phyloP scores from a whole-genome alignment of 2,329 filamentous ascomycete species.

The Didymella sp. region DNA sequence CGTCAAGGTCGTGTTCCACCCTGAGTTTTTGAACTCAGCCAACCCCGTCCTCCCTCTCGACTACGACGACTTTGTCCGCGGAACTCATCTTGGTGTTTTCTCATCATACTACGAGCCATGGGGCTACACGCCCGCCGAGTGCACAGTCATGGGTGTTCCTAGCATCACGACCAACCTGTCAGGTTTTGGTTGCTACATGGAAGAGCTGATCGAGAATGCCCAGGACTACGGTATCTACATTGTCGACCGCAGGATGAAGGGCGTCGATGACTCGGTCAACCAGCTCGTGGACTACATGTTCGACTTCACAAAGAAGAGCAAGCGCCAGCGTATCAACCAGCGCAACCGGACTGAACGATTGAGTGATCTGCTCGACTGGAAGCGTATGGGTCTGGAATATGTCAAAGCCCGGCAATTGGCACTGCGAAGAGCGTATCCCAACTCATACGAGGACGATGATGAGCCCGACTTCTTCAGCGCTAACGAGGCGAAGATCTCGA shows the following conservation, averaged over 20 bases:
- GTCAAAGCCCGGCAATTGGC: constrained; percentile 96
- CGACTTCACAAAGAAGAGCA: constrained; percentile 91
- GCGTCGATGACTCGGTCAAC: constrained; percentile 96
- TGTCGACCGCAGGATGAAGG: constrained; percentile 92
- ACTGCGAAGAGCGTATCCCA: constrained; percentile 87
- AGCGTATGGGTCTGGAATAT: constrained; percentile 99
- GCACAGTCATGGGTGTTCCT: constrained; percentile 98
- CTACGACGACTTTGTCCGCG: constrained; percentile 98
- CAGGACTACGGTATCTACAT: constrained; percentile 99
- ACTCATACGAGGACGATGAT: constrained; percentile 77
- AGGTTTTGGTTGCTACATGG: constrained; percentile 99
- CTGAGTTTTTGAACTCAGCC: constrained; percentile 93
- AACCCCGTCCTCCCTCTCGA: constrained; percentile 95
- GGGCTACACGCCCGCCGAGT: constrained; percentile 98
- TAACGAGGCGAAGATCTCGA: constrained; percentile 92
- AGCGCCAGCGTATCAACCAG: constrained; percentile 97
- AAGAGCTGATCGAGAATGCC: constrained; percentile 97
- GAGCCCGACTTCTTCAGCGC: constrained; percentile 91
- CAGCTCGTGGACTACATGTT: constrained; percentile 92
- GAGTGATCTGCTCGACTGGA: constrained; percentile 96
- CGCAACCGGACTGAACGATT: constrained; percentile 94
- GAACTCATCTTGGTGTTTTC: constrained; percentile 94
- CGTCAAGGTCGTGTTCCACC: constrained; percentile 98
- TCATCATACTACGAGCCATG: constrained; percentile 98
- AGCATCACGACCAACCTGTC: constrained; percentile 98